Percentiles rank a stretch among this genome's conserved stretches.
phyloP scores from a whole-genome alignment of 805 yeast genomes.

The Kuraishia cidri region DNA sequence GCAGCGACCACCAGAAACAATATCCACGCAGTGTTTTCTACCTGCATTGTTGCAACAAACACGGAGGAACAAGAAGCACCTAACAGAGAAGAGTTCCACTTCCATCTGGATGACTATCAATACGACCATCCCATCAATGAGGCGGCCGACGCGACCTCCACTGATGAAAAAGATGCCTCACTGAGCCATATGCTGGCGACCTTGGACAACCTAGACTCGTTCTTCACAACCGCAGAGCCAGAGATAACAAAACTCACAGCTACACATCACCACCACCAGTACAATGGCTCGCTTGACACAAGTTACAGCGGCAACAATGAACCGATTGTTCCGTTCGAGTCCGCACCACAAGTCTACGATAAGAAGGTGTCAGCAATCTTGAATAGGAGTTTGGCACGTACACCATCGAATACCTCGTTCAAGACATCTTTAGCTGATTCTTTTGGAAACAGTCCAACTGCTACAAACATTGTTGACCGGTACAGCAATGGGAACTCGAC shows the following conservation, averaged over 20 bases:
- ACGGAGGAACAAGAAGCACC: slow-evolving; percentile 27
- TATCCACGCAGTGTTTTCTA: slow-evolving; percentile 90
- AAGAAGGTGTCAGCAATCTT: slow-evolving; percentile 71
- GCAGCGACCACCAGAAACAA: slow-evolving; percentile 86
- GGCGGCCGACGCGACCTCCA: slow-evolving; percentile 35
- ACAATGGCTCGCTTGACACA: slow-evolving; percentile 56
- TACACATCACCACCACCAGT: slow-evolving; percentile 23
- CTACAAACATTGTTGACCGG: too few species aligned
- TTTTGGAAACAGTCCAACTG: slow-evolving; percentile 24
- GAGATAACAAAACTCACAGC: slow-evolving; percentile 1
- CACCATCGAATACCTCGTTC: slow-evolving; percentile 69
- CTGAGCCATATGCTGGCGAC: slow-evolving; percentile 91
- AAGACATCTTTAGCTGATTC: slow-evolving; percentile 70
- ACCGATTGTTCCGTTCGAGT: slow-evolving; percentile 44
- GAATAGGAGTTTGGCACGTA: slow-evolving; percentile 63
- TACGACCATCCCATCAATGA: slow-evolving; percentile 24
- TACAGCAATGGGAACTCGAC: slow-evolving; percentile 4
- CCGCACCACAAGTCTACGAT: slow-evolving; percentile 73
- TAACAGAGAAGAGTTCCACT: slow-evolving; percentile 31
- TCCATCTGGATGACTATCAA: slow-evolving; percentile 54
- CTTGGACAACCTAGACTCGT: slow-evolving; percentile 79
- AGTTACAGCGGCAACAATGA: slow-evolving; percentile 34
- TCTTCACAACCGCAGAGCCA: slow-evolving; percentile 62
- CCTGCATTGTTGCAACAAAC: slow-evolving; percentile 47
- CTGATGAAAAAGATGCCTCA: slow-evolving; percentile 60